phyloP scores from a whole-genome alignment of 2,329 filamentous ascomycete species.

The Alternaria dauci region DNA sequence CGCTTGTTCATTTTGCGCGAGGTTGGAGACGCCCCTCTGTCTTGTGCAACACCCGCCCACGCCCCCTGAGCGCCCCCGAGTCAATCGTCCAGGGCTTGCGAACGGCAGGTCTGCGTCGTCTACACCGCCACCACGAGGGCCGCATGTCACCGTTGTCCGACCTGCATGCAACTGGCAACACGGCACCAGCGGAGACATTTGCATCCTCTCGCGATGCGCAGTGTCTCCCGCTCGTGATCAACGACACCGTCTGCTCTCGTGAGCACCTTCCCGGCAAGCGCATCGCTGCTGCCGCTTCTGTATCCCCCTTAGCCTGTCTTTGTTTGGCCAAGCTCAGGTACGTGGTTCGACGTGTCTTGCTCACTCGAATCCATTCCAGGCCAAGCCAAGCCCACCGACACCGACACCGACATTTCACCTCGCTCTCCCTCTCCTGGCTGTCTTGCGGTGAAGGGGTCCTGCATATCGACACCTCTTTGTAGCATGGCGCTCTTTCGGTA shows the following conservation, averaged over 20 bases:
- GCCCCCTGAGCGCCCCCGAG: slow-evolving; percentile 33
- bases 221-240: neutral
- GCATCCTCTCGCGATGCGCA: slow-evolving; percentile 2
- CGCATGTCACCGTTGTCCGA: slow-evolving; percentile 10
- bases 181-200: neutral
- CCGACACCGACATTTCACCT: slow-evolving; percentile 19
- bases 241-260: too few species aligned
- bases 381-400: slow-evolving; percentile 8
- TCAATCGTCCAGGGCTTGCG: slow-evolving; percentile 23
- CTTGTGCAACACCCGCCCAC: slow-evolving; percentile 23
- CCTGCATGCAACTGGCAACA: slow-evolving; percentile 22
- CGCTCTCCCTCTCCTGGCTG: neutral
- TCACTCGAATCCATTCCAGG: neutral
- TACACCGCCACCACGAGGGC: slow-evolving; percentile 27
- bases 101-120: slow-evolving; percentile 30
- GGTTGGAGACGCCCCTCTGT: slow-evolving; percentile 16
- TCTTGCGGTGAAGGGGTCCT: slow-evolving; percentile 18
- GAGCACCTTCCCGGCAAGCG: neutral
- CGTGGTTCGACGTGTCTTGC: neutral
- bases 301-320: neutral
- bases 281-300: slow-evolving; percentile 1
- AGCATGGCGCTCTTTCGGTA: slow-evolving; percentile 14
- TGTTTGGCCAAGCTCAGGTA: neutral
- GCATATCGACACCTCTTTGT: slow-evolving; percentile 13
- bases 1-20: slow-evolving; percentile 12